Evolutionary conservation across 2,329 filamentous ascomycete species (phyloP), one percentile per base, ranked within the genome.

Genomic region (Aspergillus niger): DNA sequence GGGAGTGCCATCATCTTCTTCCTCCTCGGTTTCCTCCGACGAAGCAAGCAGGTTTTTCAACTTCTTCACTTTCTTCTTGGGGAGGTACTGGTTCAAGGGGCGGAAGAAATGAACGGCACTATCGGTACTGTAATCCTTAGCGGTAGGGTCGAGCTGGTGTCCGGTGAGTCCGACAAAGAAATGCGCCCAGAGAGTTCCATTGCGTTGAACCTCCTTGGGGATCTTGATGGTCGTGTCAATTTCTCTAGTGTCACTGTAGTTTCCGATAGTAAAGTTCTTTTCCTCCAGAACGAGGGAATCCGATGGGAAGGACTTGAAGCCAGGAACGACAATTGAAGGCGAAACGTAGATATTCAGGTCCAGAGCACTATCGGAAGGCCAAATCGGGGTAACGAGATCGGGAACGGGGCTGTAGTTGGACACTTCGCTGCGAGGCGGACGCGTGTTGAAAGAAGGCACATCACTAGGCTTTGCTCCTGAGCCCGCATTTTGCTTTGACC

Each of bases 181-280:
- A 76, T 99, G 95, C 2, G 91, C 94, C 88, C 91, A 97, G 8
- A 99, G 84, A 1, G 94, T 97, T 36, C 91, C 92, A 74, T 98
- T 98, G 67, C 92, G 85, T 81, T 97, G 93, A 0, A 96, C 92
- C 44, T 86, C 83, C 63, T 83, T 82, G 2, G 95, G 94, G 3
- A 98, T 87, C 3, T 83, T 79, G 72, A 99, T 92, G 39, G 83
- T 88, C 6, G 90, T 91, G 67, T 94, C 88, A 60, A 93, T 84
- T 57, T 89, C 83, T 59, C 95, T 86, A 71, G 85, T 89, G 70
- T 98, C 92, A 60, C 87, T 89, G 72, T 83, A 92, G 76, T 96
- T 89, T 62, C 90, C 90, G 58, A 94, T 82, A 54, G 85, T 86
- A 76, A 97, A 98, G 63, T 84, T 83, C 76, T 88, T 90, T 81